Evolutionary conservation across 1,139 yeast genomes (phyloP).

Genomic region (Lodderomyces margitis): DNA sequence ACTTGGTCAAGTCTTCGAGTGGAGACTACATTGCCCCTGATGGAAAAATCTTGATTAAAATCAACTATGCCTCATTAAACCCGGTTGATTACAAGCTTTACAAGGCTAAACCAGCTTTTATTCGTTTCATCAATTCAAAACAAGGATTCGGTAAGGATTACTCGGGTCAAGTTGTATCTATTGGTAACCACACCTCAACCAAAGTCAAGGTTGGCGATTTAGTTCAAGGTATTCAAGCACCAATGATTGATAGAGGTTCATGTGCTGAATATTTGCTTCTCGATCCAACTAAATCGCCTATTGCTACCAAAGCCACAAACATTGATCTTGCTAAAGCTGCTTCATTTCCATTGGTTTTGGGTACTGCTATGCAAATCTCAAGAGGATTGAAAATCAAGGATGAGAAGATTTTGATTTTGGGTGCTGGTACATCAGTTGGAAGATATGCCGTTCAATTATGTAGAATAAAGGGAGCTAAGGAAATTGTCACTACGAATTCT

Average conservation of each 20-base stretch:
- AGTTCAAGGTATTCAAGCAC: constrained; percentile 56
- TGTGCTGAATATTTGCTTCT: constrained; percentile 42
- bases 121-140: neutral
- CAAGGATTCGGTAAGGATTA: constrained; percentile 66
- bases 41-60: constrained; percentile 54
- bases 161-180: constrained; percentile 58
- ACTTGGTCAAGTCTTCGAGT: constrained; percentile 19
- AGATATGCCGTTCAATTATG: constrained; percentile 57
- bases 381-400: constrained; percentile 15
- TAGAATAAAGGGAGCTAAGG: constrained; percentile 44
- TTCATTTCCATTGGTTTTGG: constrained; percentile 54
- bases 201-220: constrained; percentile 57
- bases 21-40: constrained; percentile 36
- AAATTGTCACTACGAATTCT: constrained; percentile 45
- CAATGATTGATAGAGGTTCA: constrained; percentile 53
- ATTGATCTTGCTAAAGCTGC: constrained; percentile 56
- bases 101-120: constrained; percentile 21
- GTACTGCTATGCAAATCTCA: constrained; percentile 53
- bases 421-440: constrained; percentile 77
- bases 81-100: constrained; percentile 63
- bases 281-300: constrained; percentile 38
- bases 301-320: constrained; percentile 46
- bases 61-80: constrained; percentile 58
- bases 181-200: constrained; percentile 38
- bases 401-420: constrained; percentile 54